phyloP scores from a whole-genome alignment of 495 filamentous ascomycete species.

The Penicillium argentinense region DNA sequence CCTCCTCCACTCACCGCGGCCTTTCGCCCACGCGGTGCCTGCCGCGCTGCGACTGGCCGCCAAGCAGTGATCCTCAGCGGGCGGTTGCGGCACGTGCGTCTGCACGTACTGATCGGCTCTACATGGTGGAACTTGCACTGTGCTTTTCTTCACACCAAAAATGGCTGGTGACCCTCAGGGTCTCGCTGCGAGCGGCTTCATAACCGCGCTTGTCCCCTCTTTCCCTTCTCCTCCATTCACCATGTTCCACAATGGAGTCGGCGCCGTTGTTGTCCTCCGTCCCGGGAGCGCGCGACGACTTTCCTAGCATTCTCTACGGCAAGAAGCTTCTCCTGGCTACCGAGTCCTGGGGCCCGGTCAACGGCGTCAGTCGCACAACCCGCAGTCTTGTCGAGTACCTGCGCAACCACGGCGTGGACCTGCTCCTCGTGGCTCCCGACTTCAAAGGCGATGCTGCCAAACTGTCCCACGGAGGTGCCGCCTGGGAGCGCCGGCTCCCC shows the following conservation, averaged over 20 bases:
- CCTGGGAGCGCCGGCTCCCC: conserved; percentile 49
- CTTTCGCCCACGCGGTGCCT: conserved; percentile 9
- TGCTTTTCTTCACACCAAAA: not conserved
- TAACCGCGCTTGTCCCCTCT: too few relatives aligned
- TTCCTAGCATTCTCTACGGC: conserved; percentile 49
- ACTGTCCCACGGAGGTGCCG: conserved; percentile 3
- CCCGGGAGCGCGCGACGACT: conserved; percentile 19
- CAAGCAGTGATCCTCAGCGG: conserved; percentile 15
- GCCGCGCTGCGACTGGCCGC: conserved; percentile 17
- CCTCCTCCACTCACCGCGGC: not conserved
- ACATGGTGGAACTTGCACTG: not conserved
- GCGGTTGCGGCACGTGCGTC: conserved; percentile 12
- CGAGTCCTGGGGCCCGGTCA: conserved; percentile 65
- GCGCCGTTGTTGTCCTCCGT: conserved; percentile 13
- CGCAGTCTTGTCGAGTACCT: conserved; percentile 62
- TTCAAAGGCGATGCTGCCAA: conserved; percentile 28
- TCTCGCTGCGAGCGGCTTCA: too few relatives aligned
- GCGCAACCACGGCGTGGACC: conserved; percentile 51
- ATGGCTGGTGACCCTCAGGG: too few relatives aligned
- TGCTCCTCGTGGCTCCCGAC: conserved; percentile 58
- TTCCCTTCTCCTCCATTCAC: conserved; percentile 6
- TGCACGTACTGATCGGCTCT: conserved; percentile 2
- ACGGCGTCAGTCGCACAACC: conserved; percentile 64
- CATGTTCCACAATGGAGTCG: conserved; percentile 18
- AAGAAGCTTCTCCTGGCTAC: conserved; percentile 60